Percentiles rank a stretch among this genome's conserved stretches.
phyloP scores from a whole-genome alignment of 2,329 filamentous ascomycete species.

The Curvularia verruculosa region DNA sequence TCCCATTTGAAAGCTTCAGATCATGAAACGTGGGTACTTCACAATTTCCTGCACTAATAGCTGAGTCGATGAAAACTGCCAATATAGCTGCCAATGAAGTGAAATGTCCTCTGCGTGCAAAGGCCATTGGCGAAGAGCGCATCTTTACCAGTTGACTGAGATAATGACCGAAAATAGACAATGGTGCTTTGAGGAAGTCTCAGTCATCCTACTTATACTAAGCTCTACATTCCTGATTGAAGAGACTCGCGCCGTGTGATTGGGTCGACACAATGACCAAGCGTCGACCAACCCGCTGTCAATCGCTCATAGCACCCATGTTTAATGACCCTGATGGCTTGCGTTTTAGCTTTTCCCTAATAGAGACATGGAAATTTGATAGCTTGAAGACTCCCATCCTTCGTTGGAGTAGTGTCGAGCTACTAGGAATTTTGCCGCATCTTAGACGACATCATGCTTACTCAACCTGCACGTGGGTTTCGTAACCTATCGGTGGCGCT shows the following conservation, averaged over 20 bases:
- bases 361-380: background rate
- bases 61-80: background rate
- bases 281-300: background rate
- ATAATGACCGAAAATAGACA: background rate
- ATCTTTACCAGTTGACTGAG: background rate
- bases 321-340: background rate
- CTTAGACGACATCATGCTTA: background rate
- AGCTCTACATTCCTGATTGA: background rate
- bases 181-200: background rate
- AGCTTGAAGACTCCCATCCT: background rate
- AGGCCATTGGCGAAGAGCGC: background rate
- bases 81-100: background rate
- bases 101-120: background rate
- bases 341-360: background rate
- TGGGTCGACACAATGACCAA: background rate
- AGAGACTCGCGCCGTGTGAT: background rate
- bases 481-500: slow-evolving; percentile 5
- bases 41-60: background rate
- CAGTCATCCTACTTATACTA: background rate
- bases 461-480: background rate
- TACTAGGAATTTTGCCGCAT: background rate
- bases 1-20: slow-evolving; percentile 1
- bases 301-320: background rate
- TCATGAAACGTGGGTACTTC: slow-evolving; percentile 7
- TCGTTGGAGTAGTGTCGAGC: background rate